Base-by-base conservation (phyloP, 2,329 filamentous ascomycete species). In the Leptographium wingfieldii region DNA sequence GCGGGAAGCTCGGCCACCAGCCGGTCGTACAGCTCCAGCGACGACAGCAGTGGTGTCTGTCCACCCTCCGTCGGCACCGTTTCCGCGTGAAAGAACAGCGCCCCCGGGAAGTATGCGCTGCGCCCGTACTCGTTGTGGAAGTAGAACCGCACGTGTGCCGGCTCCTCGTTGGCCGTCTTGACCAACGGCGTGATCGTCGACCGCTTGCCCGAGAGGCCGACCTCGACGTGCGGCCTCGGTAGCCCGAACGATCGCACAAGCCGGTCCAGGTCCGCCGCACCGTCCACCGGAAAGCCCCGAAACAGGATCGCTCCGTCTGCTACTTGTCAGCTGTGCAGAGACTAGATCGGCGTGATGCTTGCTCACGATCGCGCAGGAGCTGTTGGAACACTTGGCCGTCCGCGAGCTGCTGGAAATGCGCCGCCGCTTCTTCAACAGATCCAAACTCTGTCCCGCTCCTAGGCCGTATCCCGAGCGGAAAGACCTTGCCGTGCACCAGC, bases 81-180 rank as follows among this genome's bases (percentile, higher is more conserved):
- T 35, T 63, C 40, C 2, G 62, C 60, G 46, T 56, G 61, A 52
- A 63, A 63, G 35, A 63, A 63, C 14, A 63, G n/a, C 22, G 60
- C 43, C n/a, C 55, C 60, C 11, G 62, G 60, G 48, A 63, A 63
- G 48, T 61, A 38, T 0, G 57, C 58, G 40, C 53, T 61, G 35
- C 62, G 62, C 10, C 57, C 61, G 55, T 63, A 63, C 48, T 63
- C 61, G 48, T 59, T 51, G 53, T 63, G 61, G 48, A 48, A 63
- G 56, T 61, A 61, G 14, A 63, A 60, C 29, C 53, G 51, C 48
- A 61, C 55, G 31, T 56, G 53, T 5, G 57, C 29, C 16, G 62
- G 62, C 58, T 58, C 57, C 31, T 63, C 62, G 46, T 60, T 63
- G 51, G 62, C 62, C 52, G 60, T 63, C 58, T 63, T 63, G 25